phyloP scores from a whole-genome alignment of 768 basidiomycete genomes.

The Calocybe gangraenosa region DNA sequence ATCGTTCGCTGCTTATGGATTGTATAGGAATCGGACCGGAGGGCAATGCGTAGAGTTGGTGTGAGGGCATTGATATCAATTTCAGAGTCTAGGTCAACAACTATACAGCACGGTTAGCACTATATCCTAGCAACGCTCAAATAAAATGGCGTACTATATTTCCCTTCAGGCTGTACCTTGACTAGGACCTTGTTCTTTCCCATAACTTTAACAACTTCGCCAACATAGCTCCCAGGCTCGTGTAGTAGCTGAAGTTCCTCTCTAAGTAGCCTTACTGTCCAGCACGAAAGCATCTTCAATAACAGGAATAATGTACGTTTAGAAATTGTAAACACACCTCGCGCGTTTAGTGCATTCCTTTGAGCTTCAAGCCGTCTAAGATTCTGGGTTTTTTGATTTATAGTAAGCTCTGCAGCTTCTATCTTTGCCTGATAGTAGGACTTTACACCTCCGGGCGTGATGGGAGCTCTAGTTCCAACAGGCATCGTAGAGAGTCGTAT shows the following conservation, averaged over 20 bases:
- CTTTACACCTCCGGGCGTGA: constrained; percentile 66
- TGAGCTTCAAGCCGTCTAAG: constrained; percentile 93
- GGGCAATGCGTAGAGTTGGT: constrained; percentile 86
- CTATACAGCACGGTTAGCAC: constrained; percentile 32
- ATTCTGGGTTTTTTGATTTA: constrained; percentile 97
- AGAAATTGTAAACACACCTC: constrained; percentile 49
- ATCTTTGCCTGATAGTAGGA: constrained; percentile 97
- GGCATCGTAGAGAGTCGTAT: constrained; percentile 23
- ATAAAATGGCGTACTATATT: constrained; percentile 73
- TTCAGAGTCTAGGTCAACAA: constrained; percentile 89
- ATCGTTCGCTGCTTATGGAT: constrained; percentile 94
- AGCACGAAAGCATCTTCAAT: background rate
- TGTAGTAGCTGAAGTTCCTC: constrained; percentile 71
- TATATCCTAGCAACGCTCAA: too few relatives aligned
- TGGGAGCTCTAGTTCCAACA: constrained; percentile 30
- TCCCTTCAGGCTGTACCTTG: constrained; percentile 98
- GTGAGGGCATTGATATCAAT: constrained; percentile 79
- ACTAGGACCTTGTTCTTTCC: constrained; percentile 98
- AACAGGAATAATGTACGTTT: background rate
- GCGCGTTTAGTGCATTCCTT: constrained; percentile 92
- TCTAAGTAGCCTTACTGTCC: constrained; percentile 75
- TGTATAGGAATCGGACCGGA: constrained; percentile 94
- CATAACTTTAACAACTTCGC: constrained; percentile 98
- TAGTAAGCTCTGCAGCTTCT: constrained; percentile 85
- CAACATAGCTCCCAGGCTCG: constrained; percentile 96